Evolutionary conservation across 805 yeast species (phyloP), one percentile per base, ranked within the genome.

Genomic region (Cyberlindnera americana): DNA sequence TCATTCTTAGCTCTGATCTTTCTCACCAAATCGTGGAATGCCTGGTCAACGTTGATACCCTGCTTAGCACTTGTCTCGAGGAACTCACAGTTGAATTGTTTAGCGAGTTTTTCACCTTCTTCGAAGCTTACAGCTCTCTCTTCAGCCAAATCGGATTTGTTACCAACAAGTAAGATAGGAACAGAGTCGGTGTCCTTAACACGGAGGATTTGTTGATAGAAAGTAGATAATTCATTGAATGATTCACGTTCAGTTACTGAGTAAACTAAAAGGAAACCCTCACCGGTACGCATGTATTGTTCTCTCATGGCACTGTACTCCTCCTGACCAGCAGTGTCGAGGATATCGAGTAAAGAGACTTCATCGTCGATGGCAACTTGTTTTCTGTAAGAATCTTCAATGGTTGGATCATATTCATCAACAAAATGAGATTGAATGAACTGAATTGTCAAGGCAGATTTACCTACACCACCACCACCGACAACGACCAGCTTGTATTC

Each of bases 381-480:
- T 59, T 93, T 93, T 52, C 96, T 75, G 62, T 84, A 85, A 1
- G 90, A 81, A 57, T 84, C 93, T 65, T 93, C 99, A 57, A 93
- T 93, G 10, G 99, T 93, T 9, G 99, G 99, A 65, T 93, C 99
- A 57, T 93, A 93, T 61, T 93, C 99, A 62, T 90, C 96, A 23
- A 91, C 95, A 59, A 93, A 93, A 56, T 90, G 96, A 25, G 89
- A 78, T 62, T 91, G 98, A 40, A 93, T 89, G 57, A 93, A 74
- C 64, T 93, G 95, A 49, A 93, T 93, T 19, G 99, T 93, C 48
- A 93, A 69, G 6, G 99, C 98, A 18, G 95, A 83, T 64, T 93
- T 93, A 66, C 99, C 99, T 40, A 93, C 99, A 66, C 96, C 97
- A 59, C 98, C 98, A 28, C 97, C 97, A 41, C 98, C 99, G 41